These are phyloP conservation scores for Annulohypoxylon stygium DNA, from an alignment of 495 filamentous ascomycete species.

Conservation along the genomic window DNA sequence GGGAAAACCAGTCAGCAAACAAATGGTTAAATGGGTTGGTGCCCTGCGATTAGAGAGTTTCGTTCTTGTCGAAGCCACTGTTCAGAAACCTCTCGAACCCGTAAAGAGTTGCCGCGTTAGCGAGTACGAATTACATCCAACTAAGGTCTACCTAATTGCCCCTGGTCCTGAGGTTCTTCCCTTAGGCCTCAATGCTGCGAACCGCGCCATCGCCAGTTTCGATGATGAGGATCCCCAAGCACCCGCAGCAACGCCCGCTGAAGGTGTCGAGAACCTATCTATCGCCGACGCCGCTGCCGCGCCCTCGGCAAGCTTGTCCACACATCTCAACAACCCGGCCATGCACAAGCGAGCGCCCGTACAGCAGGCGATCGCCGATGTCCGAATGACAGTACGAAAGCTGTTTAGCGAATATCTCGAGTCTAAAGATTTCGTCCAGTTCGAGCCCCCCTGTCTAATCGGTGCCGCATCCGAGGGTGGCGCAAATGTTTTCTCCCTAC, in stretches of 20 bases:
- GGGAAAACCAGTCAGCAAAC: constrained; percentile 69
- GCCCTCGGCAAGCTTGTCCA: constrained; percentile 77
- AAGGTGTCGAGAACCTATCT: constrained; percentile 68
- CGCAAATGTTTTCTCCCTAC: constrained; percentile 90
- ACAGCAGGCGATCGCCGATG: constrained; percentile 83
- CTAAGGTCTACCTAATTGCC: constrained; percentile 78
- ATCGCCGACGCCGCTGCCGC: constrained; percentile 41
- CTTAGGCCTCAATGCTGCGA: constrained; percentile 77
- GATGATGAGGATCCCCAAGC: constrained; percentile 67
- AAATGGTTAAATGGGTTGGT: constrained; percentile 95
- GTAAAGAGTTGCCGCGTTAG: constrained; percentile 84
- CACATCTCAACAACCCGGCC: constrained; percentile 87
- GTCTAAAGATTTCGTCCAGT: constrained; percentile 82
- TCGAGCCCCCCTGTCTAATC: constrained; percentile 90
- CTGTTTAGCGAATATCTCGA: constrained; percentile 86
- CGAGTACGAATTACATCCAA: constrained; percentile 86
- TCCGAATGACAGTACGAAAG: constrained; percentile 84
- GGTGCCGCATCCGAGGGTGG: constrained; percentile 94
- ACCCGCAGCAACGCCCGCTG: constrained; percentile 67
- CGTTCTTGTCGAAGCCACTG: constrained; percentile 81
- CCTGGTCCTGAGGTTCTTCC: constrained; percentile 72
- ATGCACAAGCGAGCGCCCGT: constrained; percentile 91
- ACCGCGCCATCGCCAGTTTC: constrained; percentile 74
- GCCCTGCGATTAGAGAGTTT: constrained; percentile 85
- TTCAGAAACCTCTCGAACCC: constrained; percentile 83